Base-by-base conservation (phyloP, 352 stramenopile genomes). In the Globisporangium nodosum region DNA sequence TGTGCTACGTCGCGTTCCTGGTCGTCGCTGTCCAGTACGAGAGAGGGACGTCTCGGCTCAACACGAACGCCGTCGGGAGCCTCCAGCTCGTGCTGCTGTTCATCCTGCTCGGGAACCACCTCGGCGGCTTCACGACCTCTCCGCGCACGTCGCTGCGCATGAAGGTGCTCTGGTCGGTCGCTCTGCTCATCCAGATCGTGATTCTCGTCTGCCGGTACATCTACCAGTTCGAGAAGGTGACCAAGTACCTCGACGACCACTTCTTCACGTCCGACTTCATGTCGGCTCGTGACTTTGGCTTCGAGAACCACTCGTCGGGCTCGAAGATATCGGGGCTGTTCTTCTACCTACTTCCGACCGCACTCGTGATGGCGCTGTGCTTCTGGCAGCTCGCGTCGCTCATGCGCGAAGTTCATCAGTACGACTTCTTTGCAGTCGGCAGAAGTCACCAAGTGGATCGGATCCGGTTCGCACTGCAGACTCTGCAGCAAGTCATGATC, bases 341-440 rank as follows among this genome's bases (percentile, higher is more conserved):
- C 56, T 39, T 90, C 27, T 95, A 95, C 54, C 56, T 95, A 24
- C 61, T 90, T 13, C 85, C 85, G 3, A 93, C 81, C 1, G 72
- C 74, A 0, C 57, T 88, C 5, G 65, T 92, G 59, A 92, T 86
- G 60, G 77, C 71, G 18, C 55, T 95, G 31, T 86, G 81, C 52
- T 92, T 91, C 51, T 95, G 85, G 85, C 85, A 95, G 50, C 62
- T 95, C 16, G 71, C 76, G 30, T 87, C 81, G 33, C 82, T 95
- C 59, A 81, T 82, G 65, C 85, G 79, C 52, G 69, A 78, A 0
- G 68, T 92, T 8, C 65, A 76, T 7, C 59, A 70, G 30, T 92
- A 91, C 58, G 70, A 89, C 31, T 69, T 89, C 5, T 80, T 92
- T 46, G 78, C 73, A 21, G 68, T 71, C 20, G 82, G 80, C 13